Base-by-base conservation (phyloP, 2,329 filamentous ascomycete species). In the Akanthomyces muscarius region DNA sequence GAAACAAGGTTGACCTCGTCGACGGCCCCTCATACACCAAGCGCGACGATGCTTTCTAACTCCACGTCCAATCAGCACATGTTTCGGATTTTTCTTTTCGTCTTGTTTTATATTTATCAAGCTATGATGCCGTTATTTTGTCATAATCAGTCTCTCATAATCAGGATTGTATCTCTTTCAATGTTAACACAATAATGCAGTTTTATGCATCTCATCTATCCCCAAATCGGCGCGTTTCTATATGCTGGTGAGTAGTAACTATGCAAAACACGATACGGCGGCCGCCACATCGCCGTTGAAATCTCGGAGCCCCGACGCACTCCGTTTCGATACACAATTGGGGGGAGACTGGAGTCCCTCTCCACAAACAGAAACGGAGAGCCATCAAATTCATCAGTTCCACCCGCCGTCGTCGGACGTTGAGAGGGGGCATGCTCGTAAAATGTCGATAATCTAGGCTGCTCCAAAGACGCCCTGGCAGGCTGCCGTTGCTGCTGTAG, bases 161-260 rank as follows among this genome's bases (percentile, higher is more conserved):
- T 36, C 16, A 10, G 16, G 4, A 54, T 41, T 28, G 23, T 47
- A 25, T 25, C 41, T 44, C 3, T 7, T 57, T n/a, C 21, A n/a
- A 14, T 7, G 7, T 44, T 18, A 44, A 30, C 16, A 30, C 18
- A 52, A 16, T 7, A 48, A 36, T n/a, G n/a, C 38, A 36, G 28
- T 36, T 11, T 36, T 16, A 21, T 38, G 14, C 18, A 16, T 33
- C n/a, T 23, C 33, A 23, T 21, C 38, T 52, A 83, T n/a, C 81
- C 78, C 82, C 83, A 85, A n/a, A 85, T 83, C 0, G 82, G 83
- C 3, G 75, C 78, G 42, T 81, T 77, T 33, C 77, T 77, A 67
- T 86, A 86, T 6, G 83, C 81, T 5, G 83, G 83, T 4, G 83
- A 83, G 68, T 85, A 83, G 67, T 86, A 85, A 71, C 82, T 85